These are phyloP conservation scores for Yamadazyma nakazawae DNA, from an alignment of 805 yeast genomes.

Conservation along the genomic window DNA sequence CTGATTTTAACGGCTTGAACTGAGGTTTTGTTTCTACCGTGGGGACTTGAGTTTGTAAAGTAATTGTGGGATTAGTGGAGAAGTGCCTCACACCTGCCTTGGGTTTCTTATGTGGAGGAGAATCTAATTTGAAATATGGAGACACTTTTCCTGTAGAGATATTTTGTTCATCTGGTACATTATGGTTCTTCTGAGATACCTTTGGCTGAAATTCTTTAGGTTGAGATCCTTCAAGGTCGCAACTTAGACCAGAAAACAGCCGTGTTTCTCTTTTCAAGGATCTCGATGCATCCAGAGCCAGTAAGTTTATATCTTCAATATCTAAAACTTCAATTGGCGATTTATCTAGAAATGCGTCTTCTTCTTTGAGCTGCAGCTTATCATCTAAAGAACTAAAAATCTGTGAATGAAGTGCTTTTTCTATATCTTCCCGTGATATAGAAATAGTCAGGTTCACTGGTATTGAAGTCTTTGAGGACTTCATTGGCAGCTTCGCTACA, in stretches of 20 bases:
- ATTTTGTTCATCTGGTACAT: background rate
- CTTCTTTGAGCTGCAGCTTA: background rate
- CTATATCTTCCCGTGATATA: background rate
- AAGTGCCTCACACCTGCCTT: slow-evolving; percentile 3
- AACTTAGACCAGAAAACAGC: background rate
- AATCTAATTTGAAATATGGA: background rate
- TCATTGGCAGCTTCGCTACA: background rate
- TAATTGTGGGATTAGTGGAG: slow-evolving; percentile 10
- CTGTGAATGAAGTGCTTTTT: background rate
- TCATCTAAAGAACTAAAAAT: background rate
- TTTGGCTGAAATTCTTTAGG: background rate
- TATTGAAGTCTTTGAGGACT: background rate
- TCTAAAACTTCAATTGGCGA: background rate
- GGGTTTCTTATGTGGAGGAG: background rate
- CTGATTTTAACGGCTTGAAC: slow-evolving; percentile 20
- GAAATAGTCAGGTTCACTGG: background rate
- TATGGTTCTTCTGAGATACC: too few species aligned
- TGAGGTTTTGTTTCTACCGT: background rate
- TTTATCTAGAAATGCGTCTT: background rate
- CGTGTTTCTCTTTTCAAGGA: background rate
- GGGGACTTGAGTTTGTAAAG: slow-evolving; percentile 13
- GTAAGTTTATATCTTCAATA: background rate
- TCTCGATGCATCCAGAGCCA: background rate
- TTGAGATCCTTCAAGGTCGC: background rate
- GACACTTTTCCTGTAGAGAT: background rate